These are phyloP conservation scores for Candida koratica DNA, from an alignment of 805 yeast genomes.

Conservation along the genomic window DNA sequence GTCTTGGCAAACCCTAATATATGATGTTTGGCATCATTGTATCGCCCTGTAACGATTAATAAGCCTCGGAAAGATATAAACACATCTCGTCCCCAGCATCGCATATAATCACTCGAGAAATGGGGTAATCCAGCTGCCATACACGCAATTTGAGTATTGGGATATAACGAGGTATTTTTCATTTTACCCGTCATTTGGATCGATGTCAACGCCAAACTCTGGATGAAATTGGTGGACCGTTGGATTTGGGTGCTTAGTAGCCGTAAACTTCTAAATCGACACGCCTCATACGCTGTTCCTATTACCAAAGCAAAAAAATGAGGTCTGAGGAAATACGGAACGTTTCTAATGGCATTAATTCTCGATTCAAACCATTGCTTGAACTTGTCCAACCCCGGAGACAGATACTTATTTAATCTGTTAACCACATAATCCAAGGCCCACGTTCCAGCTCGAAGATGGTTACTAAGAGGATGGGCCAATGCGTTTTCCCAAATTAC, in stretches of 20 bases:
- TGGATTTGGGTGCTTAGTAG: conserved; percentile 53
- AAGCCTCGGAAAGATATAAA: conserved; percentile 85
- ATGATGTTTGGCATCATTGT: conserved; percentile 74
- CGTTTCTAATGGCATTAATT: conserved; percentile 54
- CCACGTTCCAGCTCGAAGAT: conserved; percentile 83
- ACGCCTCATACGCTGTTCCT: conserved; percentile 80
- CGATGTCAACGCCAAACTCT: conserved; percentile 73
- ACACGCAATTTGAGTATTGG: conserved; percentile 59
- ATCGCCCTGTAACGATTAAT: conserved; percentile 70
- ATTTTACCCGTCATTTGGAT: conserved; percentile 80
- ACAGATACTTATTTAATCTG: conserved; percentile 56
- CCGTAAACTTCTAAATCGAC: conserved; percentile 61
- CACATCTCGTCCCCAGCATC: conserved; percentile 98
- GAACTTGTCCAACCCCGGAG: conserved; percentile 51
- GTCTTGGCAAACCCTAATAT: conserved; percentile 86
- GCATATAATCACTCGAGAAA: conserved; percentile 84
- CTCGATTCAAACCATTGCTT: conserved; percentile 68
- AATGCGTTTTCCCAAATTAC: conserved; percentile 69
- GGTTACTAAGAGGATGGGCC: conserved; percentile 79
- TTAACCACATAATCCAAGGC: conserved; percentile 72
- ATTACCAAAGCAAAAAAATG: conserved; percentile 81
- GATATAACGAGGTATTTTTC: conserved; percentile 71
- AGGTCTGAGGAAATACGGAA: conserved; percentile 81
- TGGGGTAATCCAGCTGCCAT: conserved; percentile 97
- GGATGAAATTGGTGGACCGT: conserved; percentile 67